Conservation (phyloP, 257 asterid genomes). For the Gardenia jasminoides region DNA sequence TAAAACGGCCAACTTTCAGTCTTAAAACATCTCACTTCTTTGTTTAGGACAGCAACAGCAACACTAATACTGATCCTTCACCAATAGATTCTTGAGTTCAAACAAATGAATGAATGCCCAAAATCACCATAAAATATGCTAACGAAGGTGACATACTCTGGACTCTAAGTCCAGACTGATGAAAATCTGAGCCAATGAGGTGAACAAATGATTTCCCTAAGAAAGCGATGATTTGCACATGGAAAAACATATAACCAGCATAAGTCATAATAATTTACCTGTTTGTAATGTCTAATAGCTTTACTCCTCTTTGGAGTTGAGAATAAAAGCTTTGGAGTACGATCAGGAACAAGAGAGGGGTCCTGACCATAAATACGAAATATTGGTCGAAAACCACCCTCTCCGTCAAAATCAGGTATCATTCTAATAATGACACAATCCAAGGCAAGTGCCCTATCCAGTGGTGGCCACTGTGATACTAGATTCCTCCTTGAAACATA, state of each 20-base stretch:
- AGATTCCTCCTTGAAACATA: constrained; percentile 88
- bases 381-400: constrained; percentile 84
- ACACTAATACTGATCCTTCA: neutral
- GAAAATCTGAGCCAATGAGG: neutral
- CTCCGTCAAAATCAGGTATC: constrained; percentile 80
- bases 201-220: neutral
- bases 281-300: constrained; percentile 73
- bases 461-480: constrained; percentile 89
- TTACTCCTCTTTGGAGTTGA: constrained; percentile 75
- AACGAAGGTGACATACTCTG: neutral
- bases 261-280: constrained; percentile 40
- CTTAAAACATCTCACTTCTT: neutral
- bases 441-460: constrained; percentile 78
- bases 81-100: neutral
- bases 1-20: neutral
- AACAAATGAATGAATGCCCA: neutral
- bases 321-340: constrained; percentile 72
- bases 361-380: constrained; percentile 88
- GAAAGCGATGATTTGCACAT: neutral
- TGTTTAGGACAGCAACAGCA: neutral
- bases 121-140: neutral
- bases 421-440: constrained; percentile 86
- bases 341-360: constrained; percentile 61
- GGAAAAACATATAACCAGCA: neutral
- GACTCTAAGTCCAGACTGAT: neutral